A percentile compares a stretch with the other conserved stretches of the same genome.
phyloP scores from a whole-genome alignment of 441 rosid genomes.

The Pelargonium cotyledonis region DNA sequence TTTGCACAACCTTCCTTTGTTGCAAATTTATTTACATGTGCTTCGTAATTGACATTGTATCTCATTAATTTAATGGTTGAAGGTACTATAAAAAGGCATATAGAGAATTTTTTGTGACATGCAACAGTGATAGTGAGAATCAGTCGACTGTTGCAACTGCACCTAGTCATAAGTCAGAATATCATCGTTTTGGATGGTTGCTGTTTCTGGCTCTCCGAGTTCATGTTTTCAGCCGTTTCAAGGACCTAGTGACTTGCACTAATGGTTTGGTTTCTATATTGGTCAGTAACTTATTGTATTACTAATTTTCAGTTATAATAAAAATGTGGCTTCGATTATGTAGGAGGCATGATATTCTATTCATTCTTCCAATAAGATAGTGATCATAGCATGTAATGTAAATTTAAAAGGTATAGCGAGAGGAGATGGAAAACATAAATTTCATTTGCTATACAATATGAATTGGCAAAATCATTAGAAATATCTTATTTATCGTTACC shows the following conservation, averaged over 20 bases:
- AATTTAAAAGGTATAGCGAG: no score
- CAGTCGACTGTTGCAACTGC: slow-evolving; percentile 31
- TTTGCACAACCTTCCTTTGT: background rate
- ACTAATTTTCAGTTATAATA: slow-evolving; percentile 3
- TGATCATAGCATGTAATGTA: background rate
- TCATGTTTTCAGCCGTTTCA: slow-evolving; percentile 70
- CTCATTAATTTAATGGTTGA: slow-evolving; percentile 21
- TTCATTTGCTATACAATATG: no score
- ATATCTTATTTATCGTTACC: background rate
- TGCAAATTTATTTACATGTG: background rate
- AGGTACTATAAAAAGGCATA: slow-evolving; percentile 79
- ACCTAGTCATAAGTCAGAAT: slow-evolving; percentile 36
- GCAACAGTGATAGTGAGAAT: slow-evolving; percentile 43
- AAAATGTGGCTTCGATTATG: slow-evolving; percentile 1
- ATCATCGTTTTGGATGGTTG: slow-evolving; percentile 86
- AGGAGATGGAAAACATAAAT: no score
- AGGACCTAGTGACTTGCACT: slow-evolving; percentile 77
- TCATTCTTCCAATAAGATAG: background rate
- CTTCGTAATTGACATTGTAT: background rate
- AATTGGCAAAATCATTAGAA: no score
- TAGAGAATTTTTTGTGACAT: slow-evolving; percentile 57
- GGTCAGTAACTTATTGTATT: slow-evolving; percentile 44
- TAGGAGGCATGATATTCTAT: background rate
- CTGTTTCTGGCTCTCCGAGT: slow-evolving; percentile 83
- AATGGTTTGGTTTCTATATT: slow-evolving; percentile 78